These are phyloP conservation scores for Geotrichum reessii DNA, from an alignment of 1,139 yeast species.

Conservation along the genomic window DNA sequence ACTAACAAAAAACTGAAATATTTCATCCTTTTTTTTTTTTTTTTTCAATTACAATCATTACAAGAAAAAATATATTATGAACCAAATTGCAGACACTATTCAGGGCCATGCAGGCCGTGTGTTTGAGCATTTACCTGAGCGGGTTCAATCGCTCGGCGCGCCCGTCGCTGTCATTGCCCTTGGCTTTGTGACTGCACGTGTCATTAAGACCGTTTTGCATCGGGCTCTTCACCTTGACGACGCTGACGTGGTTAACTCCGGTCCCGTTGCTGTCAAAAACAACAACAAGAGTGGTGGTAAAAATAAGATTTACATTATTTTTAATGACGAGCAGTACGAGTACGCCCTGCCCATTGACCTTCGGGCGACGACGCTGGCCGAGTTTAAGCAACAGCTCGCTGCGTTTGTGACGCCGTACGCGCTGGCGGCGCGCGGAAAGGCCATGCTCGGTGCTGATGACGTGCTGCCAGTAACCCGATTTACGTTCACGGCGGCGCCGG, in stretches of 20 bases:
- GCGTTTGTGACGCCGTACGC: constrained; percentile 4
- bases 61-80: background rate
- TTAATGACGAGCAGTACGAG: background rate
- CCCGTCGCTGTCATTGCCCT: constrained; percentile 6
- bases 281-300: background rate
- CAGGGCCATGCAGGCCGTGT: background rate
- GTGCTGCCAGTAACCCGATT: background rate
- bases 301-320: background rate
- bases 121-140: background rate
- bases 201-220: background rate
- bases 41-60: background rate
- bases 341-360: background rate
- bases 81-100: background rate
- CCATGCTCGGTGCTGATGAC: background rate
- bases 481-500: background rate
- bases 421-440: constrained; percentile 1
- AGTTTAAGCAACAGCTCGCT: background rate
- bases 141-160: background rate
- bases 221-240: background rate
- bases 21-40: background rate
- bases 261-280: background rate
- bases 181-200: constrained; percentile 7
- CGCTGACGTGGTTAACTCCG: background rate
- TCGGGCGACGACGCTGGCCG: background rate
- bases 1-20: too few relatives aligned